Percentiles rank a stretch among this genome's conserved stretches.
Conservation (phyloP, 2,329 filamentous ascomycete species). For the Graphilbum ipis-grandicollis region DNA sequence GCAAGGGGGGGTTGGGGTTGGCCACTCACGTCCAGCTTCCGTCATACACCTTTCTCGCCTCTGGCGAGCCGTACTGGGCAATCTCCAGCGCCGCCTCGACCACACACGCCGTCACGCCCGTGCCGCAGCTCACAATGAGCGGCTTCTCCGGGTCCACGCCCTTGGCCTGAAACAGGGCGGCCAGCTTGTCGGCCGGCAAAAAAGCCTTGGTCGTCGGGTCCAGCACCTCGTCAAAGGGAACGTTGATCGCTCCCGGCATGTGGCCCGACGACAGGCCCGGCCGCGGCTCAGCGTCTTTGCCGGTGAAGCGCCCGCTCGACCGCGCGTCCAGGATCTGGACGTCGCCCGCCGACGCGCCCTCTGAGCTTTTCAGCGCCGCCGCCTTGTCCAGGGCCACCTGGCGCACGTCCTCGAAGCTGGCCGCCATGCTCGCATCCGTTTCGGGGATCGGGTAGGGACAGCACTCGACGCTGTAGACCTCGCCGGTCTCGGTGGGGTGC, state of each 20-base stretch:
- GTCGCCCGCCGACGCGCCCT: too few relatives aligned
- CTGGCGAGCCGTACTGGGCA: slow-evolving; percentile 52
- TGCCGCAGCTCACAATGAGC: slow-evolving; percentile 79
- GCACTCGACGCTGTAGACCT: slow-evolving; percentile 50
- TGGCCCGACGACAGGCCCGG: slow-evolving; percentile 77
- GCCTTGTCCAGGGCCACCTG: slow-evolving; percentile 69
- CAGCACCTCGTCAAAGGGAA: slow-evolving; percentile 65
- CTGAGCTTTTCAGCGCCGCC: slow-evolving; percentile 59
- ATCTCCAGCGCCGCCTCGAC: slow-evolving; percentile 74
- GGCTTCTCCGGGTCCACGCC: slow-evolving; percentile 64
- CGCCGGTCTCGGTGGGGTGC: slow-evolving; percentile 64
- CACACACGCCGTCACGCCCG: slow-evolving; percentile 82
- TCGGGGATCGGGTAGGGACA: slow-evolving; percentile 47
- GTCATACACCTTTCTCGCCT: slow-evolving; percentile 68
- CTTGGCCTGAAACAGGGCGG: slow-evolving; percentile 60
- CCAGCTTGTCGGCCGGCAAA: slow-evolving; percentile 53
- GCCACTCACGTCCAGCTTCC: slow-evolving; percentile 87
- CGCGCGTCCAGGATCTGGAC: slow-evolving; percentile 84
- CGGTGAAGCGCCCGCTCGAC: slow-evolving; percentile 62
- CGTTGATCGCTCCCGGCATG: slow-evolving; percentile 70
- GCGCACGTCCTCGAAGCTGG: slow-evolving; percentile 67
- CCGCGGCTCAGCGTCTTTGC: slow-evolving; percentile 71
- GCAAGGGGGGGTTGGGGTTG: not conserved
- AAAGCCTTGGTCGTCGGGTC: slow-evolving; percentile 72
- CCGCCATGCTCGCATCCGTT: slow-evolving; percentile 44